Evolutionary conservation across 257 asterid genomes (phyloP).

Genomic region (Fraxinus cuspidata): DNA sequence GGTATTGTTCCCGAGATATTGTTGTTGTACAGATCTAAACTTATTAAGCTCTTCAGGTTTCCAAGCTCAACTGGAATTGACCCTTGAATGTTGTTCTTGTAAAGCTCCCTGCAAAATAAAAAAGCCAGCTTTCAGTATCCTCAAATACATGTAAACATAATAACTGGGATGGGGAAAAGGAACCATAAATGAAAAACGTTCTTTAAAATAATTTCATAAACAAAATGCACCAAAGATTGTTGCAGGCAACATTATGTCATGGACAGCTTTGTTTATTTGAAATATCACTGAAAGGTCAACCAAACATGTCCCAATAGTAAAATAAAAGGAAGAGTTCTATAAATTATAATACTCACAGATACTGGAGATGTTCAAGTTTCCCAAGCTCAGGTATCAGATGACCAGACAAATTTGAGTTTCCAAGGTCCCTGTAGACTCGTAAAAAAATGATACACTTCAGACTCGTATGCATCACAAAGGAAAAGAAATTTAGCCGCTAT

Average conservation of each 20-base stretch:
- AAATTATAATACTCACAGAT: slow-evolving; percentile 44
- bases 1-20: slow-evolving; percentile 81
- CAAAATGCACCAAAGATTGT: slow-evolving; percentile 11
- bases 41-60: slow-evolving; percentile 75
- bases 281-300: neutral
- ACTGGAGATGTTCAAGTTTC: slow-evolving; percentile 68
- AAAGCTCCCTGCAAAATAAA: slow-evolving; percentile 71
- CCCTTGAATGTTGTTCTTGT: slow-evolving; percentile 85
- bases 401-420: slow-evolving; percentile 74
- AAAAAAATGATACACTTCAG: slow-evolving; percentile 23
- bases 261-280: slow-evolving; percentile 1
- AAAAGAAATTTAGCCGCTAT: neutral
- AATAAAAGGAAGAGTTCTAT: slow-evolving; percentile 11
- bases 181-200: slow-evolving; percentile 4
- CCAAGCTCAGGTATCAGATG: slow-evolving; percentile 74
- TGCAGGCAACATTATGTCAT: slow-evolving; percentile 13
- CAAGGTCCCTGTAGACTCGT: slow-evolving; percentile 61
- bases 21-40: slow-evolving; percentile 94
- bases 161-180: neutral
- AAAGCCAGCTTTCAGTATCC: slow-evolving; percentile 12
- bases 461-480: slow-evolving; percentile 13
- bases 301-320: slow-evolving; percentile 5
- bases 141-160: neutral
- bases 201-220: slow-evolving; percentile 8
- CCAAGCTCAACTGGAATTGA: slow-evolving; percentile 84